Evolutionary conservation across 1,284 basidiomycete genomes (phyloP), one percentile per base, ranked within the genome.

Genomic region (Exobasidium rhododendri): DNA sequence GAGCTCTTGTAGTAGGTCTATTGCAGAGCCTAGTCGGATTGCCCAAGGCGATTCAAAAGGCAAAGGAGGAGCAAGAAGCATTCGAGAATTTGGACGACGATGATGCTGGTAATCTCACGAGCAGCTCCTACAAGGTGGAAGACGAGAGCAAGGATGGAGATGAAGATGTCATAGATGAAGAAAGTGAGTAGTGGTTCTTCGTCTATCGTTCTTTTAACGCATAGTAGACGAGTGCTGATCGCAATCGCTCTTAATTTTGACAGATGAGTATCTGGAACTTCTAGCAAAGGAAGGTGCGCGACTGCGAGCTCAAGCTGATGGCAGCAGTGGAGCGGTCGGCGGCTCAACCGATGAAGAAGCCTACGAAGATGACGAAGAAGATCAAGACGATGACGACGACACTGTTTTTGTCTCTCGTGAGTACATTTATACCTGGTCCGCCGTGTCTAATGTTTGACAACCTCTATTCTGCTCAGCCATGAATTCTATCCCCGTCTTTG

Each of bases 141-240:
- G 71, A 73, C 1, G 70, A 74, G 13, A 31, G 61, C 32, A 55
- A 51, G n/a, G 73, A 77, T 29, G 70, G 68, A 4, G 75, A 74
- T 54, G 64, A 59, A 20, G 77, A 79, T 46, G 71, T 78, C 5
- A 63, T 73, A 28, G 77, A 79, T 59, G 74, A 78, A 58, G 77
- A 79, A 32, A 79, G 50, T 63, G 35, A 40, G 35, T 40, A 17
- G 17, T n/a, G n/a, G n/a, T n/a, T n/a, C n/a, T n/a, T n/a, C n/a
- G n/a, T n/a, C n/a, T n/a, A n/a, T n/a, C 24, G 57, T 51, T 60
- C 7, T 22, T 11, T 4, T 7, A 5, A 24, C 52, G 11, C 52
- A 4, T 54, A 24, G 29, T 35, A 17, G 43, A n/a, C 50, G 17
- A 17, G 50, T 43, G 14, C n/a, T 20, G 5, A 5, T 17, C 40